These are phyloP conservation scores for Euphorbia peplus DNA, from an alignment of 345 rosid species.

Conservation along the genomic window DNA sequence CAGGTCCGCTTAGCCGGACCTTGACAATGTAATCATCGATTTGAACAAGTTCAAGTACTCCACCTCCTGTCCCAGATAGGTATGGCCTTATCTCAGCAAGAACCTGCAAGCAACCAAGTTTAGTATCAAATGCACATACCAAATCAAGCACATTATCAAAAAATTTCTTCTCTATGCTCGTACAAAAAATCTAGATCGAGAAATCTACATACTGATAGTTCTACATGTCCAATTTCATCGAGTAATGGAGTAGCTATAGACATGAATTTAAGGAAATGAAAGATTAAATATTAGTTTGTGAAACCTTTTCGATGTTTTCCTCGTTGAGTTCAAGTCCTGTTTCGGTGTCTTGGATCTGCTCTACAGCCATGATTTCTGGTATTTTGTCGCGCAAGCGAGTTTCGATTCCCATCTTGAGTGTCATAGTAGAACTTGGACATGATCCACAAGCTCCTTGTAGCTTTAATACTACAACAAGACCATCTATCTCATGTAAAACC, in stretches of 20 bases:
- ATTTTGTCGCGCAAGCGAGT: conserved; percentile 81
- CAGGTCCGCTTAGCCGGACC: conserved; percentile 79
- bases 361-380: conserved; percentile 81
- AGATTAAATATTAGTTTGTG: neutral
- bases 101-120: conserved; percentile 38
- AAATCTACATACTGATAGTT: neutral
- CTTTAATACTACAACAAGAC: conserved; percentile 83
- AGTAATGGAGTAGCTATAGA: neutral
- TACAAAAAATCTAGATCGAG: too few relatives aligned
- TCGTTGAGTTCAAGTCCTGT: conserved; percentile 75
- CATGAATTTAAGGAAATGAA: too few relatives aligned
- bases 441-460: conserved; percentile 98
- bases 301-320: conserved; percentile 79
- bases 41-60: conserved; percentile 65
- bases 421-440: conserved; percentile 95
- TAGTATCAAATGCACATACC: neutral
- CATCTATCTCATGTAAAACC: conserved; percentile 89
- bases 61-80: conserved; percentile 88
- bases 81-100: conserved; percentile 86
- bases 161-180: too few relatives aligned
- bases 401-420: conserved; percentile 92
- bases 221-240: neutral
- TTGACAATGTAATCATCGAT: conserved; percentile 63
- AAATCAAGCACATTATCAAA: neutral
- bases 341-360: conserved; percentile 80